Base-by-base conservation (phyloP, 2,329 filamentous ascomycete species). In the Xylaria sp. region DNA sequence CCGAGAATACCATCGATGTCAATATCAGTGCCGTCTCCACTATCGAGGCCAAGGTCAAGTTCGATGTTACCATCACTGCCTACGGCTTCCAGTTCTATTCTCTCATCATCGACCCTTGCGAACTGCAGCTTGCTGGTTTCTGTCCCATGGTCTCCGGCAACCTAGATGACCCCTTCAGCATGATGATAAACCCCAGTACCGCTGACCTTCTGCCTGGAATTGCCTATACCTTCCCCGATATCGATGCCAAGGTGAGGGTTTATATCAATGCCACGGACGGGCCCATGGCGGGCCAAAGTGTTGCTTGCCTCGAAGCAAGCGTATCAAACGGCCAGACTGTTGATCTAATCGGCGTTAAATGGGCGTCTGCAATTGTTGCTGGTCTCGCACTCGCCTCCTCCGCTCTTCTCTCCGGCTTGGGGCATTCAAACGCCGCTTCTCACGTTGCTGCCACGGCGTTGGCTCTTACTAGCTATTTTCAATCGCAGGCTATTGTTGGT, bases 381-480 rank as follows among this genome's bases (percentile, higher is more conserved):
- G 94, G 93, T 69, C 83, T 97, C 55, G 94, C 92, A 74, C 86
- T 98, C 56, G 85, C 94, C 58, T 91, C 94, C 9, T 97, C 95
- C 52, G 95, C 94, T 70, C 88, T 98, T 72, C 92, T 95, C 36
- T 97, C 94, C 33, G 94, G 94, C 39, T 85, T 98, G 4, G 95
- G 95, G 12, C 94, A 98, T 81, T 93, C 93, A 59, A 98, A 98
- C 80, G 95, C 95, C 5, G 94, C 95, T 56, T 94, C 95, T 60
- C 95, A 98, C 81, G 93, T 98, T 72, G 95, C 95, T 64, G 92
- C 94, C 64, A 97, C 97, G 78, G 94, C 95, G 3, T 87, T 98
- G 71, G 96, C 94, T n/a, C 89, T 98, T 36, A 97, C 97, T 79
- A 89, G 92, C 70, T 98, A 96, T 82, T 97, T 98, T 86, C 95